phyloP scores from a whole-genome alignment of 257 asterid genomes.

The Scutellaria minor region DNA sequence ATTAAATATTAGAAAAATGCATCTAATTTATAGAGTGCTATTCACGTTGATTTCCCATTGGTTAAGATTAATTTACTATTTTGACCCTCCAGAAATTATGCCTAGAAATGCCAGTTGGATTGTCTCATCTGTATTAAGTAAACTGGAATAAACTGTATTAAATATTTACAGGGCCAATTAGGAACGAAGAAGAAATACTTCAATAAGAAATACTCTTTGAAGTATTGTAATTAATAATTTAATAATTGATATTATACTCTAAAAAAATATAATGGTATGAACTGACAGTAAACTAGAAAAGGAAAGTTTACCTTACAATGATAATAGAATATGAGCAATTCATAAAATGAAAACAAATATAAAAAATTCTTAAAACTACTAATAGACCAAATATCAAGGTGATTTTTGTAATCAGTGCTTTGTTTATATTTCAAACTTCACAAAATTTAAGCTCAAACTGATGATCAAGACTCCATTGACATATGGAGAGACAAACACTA shows the following conservation, averaged over 20 bases:
- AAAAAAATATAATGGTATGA: too few relatives aligned
- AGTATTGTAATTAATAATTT: not conserved
- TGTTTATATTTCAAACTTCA: not conserved
- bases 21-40: slow-evolving; percentile 2
- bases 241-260: too few relatives aligned
- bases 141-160: not conserved
- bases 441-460: not conserved
- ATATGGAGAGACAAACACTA: not conserved
- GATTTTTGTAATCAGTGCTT: not conserved
- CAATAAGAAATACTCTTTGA: too few relatives aligned
- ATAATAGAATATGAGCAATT: too few relatives aligned
- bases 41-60: slow-evolving; percentile 29
- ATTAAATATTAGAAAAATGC: not conserved
- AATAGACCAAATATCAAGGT: not conserved
- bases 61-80: slow-evolving; percentile 3
- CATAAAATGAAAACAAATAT: too few relatives aligned
- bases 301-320: too few relatives aligned
- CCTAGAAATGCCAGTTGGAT: slow-evolving; percentile 10
- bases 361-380: too few relatives aligned
- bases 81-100: slow-evolving; percentile 30
- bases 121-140: not conserved
- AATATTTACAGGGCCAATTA: slow-evolving; percentile 6
- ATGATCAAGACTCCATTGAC: not conserved
- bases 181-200: not conserved
- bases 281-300: too few relatives aligned